phyloP scores from a whole-genome alignment of 768 basidiomycete genomes.

The Hericium rajendrae region DNA sequence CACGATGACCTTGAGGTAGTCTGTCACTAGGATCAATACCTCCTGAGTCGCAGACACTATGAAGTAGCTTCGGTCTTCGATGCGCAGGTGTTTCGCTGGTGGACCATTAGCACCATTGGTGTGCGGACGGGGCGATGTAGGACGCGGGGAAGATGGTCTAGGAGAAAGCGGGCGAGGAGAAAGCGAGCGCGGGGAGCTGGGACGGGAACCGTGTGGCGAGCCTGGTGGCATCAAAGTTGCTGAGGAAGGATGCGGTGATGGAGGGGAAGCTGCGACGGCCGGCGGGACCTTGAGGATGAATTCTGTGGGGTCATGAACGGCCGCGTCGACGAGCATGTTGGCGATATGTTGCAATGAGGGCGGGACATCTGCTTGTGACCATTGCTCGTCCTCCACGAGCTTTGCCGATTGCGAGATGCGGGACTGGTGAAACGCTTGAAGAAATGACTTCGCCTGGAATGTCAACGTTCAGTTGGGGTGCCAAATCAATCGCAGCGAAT shows the following conservation, averaged over 20 bases:
- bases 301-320: conserved; percentile 72
- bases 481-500: background rate
- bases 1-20: conserved; percentile 82
- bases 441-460: conserved; percentile 74
- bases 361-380: conserved; percentile 75
- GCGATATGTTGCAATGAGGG: conserved; percentile 57
- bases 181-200: conserved; percentile 10
- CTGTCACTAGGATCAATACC: conserved; percentile 59
- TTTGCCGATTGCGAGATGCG: conserved; percentile 76
- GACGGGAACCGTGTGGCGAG: conserved; percentile 19
- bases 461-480: background rate
- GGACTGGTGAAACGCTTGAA: conserved; percentile 77
- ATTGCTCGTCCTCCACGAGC: conserved; percentile 91
- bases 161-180: conserved; percentile 6
- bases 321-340: conserved; percentile 68
- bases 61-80: conserved; percentile 82
- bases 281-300: conserved; percentile 32
- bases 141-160: conserved; percentile 10
- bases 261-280: conserved; percentile 15
- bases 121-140: conserved; percentile 2
- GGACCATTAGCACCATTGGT: conserved; percentile 11
- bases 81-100: conserved; percentile 48
- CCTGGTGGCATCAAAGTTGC: conserved; percentile 15
- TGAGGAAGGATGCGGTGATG: conserved; percentile 17
- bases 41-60: conserved; percentile 79